phyloP scores from a whole-genome alignment of 2,329 filamentous ascomycete species.

The Colletotrichum orbiculare region DNA sequence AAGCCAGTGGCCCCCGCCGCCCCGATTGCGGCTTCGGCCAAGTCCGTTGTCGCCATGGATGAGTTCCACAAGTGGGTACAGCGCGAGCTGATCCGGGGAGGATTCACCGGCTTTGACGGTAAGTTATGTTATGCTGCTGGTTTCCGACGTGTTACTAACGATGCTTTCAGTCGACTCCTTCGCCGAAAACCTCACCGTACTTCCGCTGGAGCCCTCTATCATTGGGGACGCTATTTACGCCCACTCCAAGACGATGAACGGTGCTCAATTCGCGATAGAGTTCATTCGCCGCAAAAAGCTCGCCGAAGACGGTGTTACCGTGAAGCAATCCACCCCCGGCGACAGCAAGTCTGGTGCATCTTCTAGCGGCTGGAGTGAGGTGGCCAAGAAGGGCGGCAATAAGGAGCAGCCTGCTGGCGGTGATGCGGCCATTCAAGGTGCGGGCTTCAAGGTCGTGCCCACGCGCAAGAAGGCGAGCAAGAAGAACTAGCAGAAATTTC shows the following conservation, averaged over 20 bases:
- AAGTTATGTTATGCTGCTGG: conserved; percentile 46
- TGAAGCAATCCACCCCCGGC: conserved; percentile 72
- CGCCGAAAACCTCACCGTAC: conserved; percentile 77
- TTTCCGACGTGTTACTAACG: conserved; percentile 45
- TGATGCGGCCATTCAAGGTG: conserved; percentile 55
- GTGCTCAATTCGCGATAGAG: conserved; percentile 92
- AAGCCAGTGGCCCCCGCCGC: conserved; percentile 56
- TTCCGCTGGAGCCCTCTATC: conserved; percentile 81
- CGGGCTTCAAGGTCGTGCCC: conserved; percentile 89
- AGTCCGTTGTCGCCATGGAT: conserved; percentile 74
- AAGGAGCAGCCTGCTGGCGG: conserved; percentile 58
- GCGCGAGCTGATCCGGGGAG: conserved; percentile 76
- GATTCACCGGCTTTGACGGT: conserved; percentile 69
- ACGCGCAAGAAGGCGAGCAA: conserved; percentile 90
- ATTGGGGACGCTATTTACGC: conserved; percentile 92
- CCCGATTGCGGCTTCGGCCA: conserved; percentile 58
- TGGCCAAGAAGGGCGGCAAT: conserved; percentile 92
- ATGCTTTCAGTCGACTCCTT: conserved; percentile 77
- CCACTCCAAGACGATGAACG: conserved; percentile 89
- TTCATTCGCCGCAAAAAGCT: conserved; percentile 93
- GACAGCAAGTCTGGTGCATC: conserved; percentile 60
- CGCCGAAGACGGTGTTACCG: conserved; percentile 90
- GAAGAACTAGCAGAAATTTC: conserved; percentile 54
- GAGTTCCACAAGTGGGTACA: conserved; percentile 96
- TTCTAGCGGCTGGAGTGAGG: conserved; percentile 85